Conservation (phyloP, 176 grass and related monocot genomes). For the Eremochloa ophiuroides region DNA sequence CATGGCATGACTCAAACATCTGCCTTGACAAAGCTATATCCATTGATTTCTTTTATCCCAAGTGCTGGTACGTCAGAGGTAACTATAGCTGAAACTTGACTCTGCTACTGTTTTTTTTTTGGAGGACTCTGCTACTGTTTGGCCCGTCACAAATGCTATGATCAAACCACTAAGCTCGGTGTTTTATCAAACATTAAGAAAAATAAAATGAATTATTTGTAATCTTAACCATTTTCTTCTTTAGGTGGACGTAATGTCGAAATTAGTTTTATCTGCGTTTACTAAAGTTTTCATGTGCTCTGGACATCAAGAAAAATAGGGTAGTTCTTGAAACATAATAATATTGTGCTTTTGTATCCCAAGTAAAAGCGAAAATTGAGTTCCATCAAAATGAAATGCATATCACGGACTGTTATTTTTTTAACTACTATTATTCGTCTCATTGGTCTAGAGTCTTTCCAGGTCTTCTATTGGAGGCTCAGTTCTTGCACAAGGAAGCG, state of each 20-base stretch:
- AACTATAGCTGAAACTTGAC: constrained; percentile 31
- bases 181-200: neutral
- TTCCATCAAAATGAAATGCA: neutral
- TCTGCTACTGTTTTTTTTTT: constrained; percentile 4
- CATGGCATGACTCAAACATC: constrained; percentile 69
- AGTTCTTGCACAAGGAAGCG: constrained; percentile 76
- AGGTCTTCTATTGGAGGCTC: constrained; percentile 75
- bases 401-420: neutral
- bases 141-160: neutral
- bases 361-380: neutral
- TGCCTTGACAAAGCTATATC: constrained; percentile 76
- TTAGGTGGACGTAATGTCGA: neutral
- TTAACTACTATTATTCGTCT: neutral
- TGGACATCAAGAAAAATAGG: constrained; percentile 3
- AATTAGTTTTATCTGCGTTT: constrained; percentile 16
- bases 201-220: neutral
- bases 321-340: neutral
- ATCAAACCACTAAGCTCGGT: neutral
- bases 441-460: constrained; percentile 20
- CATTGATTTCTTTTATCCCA: constrained; percentile 54
- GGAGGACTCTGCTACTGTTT: constrained; percentile 7
- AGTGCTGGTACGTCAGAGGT: constrained; percentile 82
- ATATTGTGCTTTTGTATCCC: neutral
- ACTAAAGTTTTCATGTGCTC: neutral
- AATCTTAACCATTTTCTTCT: neutral